A percentile compares a stretch with the other conserved stretches of the same genome.
Conservation (phyloP, 163 green algal species). For the Coccomyxa subellipsoidea region DNA sequence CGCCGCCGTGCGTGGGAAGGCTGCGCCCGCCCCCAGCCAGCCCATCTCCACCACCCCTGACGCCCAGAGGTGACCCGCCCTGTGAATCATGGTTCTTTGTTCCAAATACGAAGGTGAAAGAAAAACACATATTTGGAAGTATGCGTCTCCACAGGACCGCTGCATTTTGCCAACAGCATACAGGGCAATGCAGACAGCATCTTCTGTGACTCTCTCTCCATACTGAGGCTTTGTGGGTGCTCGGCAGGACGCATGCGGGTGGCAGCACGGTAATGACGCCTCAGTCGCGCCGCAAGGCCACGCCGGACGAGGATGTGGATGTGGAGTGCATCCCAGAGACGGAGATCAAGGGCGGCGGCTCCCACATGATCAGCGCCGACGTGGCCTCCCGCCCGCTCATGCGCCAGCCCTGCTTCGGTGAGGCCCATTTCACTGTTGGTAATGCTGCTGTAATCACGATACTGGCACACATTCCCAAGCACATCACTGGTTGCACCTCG, state of each 20-base stretch:
- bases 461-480: too few relatives aligned
- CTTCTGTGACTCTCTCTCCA: too few relatives aligned
- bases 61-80: neutral
- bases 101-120: too few relatives aligned
- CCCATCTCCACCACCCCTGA: neutral
- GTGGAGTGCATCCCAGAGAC: constrained; percentile 4
- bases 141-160: too few relatives aligned
- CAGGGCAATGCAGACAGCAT: too few relatives aligned
- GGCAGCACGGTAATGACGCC: neutral
- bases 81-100: neutral
- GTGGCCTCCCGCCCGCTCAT: neutral
- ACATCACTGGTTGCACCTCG: too few relatives aligned
- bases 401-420: neutral
- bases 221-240: neutral
- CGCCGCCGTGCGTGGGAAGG: neutral
- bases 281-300: neutral
- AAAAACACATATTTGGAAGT: too few relatives aligned
- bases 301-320: neutral
- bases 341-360: neutral
- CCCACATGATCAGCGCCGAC: neutral
- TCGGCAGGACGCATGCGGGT: neutral
- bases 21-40: neutral
- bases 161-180: too few relatives aligned
- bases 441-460: neutral
- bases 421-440: neutral